Percentiles rank a stretch among this genome's conserved stretches.
Evolutionary conservation across 2,329 filamentous ascomycete genomes (phyloP).

Genomic region (Fusarium devonianum): DNA sequence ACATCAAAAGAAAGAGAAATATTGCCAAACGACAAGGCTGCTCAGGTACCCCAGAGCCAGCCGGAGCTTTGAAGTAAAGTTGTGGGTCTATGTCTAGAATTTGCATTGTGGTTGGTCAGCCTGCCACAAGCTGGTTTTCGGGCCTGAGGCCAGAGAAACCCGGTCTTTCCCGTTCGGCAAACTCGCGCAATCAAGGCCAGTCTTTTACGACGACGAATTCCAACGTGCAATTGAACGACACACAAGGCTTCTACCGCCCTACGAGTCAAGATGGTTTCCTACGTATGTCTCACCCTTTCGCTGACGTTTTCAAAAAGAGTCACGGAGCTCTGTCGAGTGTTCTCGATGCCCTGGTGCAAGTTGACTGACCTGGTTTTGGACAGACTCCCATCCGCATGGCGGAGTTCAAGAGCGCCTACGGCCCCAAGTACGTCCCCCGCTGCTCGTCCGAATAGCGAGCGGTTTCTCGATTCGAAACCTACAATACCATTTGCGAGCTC

Average conservation of each 20-base stretch:
- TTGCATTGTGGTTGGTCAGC: conserved; percentile 29
- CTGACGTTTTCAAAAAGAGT: background rate
- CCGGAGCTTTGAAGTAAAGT: conserved; percentile 33
- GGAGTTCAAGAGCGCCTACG: conserved; percentile 68
- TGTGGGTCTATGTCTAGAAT: background rate
- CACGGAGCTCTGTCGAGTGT: conserved; percentile 13
- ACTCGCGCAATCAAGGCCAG: conserved; percentile 44
- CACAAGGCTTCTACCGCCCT: conserved; percentile 42
- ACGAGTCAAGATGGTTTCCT: conserved; percentile 51
- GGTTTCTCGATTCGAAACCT: conserved; percentile 6
- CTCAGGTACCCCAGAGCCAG: conserved; percentile 6
- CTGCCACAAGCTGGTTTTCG: conserved; percentile 20
- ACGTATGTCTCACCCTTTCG: conserved; percentile 43
- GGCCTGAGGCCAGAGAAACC: conserved; percentile 47
- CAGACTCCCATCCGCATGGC: conserved; percentile 57
- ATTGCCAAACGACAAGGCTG: conserved; percentile 20
- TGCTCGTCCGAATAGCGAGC: background rate
- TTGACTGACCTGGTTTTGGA: conserved; percentile 43
- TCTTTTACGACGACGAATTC: conserved; percentile 41
- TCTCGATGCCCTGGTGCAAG: background rate
- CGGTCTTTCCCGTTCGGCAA: conserved; percentile 47
- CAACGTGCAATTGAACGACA: conserved; percentile 49
- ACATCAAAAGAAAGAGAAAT: background rate
- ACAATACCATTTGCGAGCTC: background rate
- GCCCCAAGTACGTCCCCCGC: conserved; percentile 64